Conservation (phyloP, 83 land plant genomes). For the Picea engelmannii region DNA sequence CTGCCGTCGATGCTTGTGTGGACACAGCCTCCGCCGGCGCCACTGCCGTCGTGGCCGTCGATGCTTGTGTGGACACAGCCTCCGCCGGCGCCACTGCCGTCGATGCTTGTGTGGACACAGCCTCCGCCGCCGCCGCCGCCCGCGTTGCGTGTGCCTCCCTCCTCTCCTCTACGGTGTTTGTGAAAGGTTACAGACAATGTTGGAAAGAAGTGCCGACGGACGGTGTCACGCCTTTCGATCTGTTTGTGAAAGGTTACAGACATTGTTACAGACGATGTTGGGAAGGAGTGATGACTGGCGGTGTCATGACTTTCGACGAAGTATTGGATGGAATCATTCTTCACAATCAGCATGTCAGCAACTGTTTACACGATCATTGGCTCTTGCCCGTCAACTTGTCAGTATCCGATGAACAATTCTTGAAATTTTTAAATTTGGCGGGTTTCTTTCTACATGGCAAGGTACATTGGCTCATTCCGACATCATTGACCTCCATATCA, state of each 20-base stretch:
- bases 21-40: neutral
- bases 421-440: neutral
- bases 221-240: no score
- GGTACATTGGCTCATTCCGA: neutral
- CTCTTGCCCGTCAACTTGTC: neutral
- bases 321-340: no score
- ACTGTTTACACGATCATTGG: no score
- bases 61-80: neutral
- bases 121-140: neutral
- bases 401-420: neutral
- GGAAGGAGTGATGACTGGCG: no score
- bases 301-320: no score
- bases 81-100: neutral
- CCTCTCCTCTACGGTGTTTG: no score
- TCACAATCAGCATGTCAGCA: no score
- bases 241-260: no score
- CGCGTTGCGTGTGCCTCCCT: no score
- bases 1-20: neutral
- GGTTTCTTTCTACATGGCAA: neutral
- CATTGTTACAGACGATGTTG: no score
- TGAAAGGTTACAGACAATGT: no score
- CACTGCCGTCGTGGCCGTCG: neutral
- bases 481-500: neutral
- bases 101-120: neutral
- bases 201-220: no score